Evolutionary conservation across 192 early-diverging fungal species (phyloP).

Genomic region (Umbelopsis sp.): DNA sequence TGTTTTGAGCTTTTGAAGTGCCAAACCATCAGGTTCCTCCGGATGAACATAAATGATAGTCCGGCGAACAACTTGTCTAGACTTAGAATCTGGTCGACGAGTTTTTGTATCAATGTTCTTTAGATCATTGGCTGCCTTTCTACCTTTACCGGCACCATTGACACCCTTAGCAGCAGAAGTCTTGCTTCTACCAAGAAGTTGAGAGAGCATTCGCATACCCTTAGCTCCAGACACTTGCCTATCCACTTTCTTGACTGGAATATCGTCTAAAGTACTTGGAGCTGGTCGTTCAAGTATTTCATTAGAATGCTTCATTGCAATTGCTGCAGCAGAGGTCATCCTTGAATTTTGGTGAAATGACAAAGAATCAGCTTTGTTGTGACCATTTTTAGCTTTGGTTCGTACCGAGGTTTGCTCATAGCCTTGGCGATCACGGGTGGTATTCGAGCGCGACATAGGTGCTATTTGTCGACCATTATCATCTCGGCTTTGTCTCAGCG

Average conservation of each 20-base stretch:
- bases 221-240: neutral
- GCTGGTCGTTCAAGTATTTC: neutral
- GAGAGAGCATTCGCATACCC: constrained; percentile 24
- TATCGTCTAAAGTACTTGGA: neutral
- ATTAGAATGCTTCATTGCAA: constrained; percentile 2
- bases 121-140: neutral
- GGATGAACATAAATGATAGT: constrained; percentile 40
- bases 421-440: neutral
- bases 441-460: neutral
- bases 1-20: neutral
- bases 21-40: neutral
- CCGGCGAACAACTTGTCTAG: constrained; percentile 31
- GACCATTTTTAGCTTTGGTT: neutral
- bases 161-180: constrained; percentile 11
- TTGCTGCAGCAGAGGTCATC: neutral
- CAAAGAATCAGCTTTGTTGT: neutral
- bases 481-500: constrained; percentile 10
- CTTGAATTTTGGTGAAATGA: neutral
- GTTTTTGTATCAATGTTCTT: neutral
- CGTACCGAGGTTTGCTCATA: neutral
- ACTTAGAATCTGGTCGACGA: neutral
- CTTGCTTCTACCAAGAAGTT: constrained; percentile 15
- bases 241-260: neutral
- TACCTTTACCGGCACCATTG: neutral
- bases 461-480: neutral